Evolutionary conservation across 495 filamentous ascomycete genomes (phyloP), one percentile per base, ranked within the genome.

Genomic region (Amniculicola lignicola): DNA sequence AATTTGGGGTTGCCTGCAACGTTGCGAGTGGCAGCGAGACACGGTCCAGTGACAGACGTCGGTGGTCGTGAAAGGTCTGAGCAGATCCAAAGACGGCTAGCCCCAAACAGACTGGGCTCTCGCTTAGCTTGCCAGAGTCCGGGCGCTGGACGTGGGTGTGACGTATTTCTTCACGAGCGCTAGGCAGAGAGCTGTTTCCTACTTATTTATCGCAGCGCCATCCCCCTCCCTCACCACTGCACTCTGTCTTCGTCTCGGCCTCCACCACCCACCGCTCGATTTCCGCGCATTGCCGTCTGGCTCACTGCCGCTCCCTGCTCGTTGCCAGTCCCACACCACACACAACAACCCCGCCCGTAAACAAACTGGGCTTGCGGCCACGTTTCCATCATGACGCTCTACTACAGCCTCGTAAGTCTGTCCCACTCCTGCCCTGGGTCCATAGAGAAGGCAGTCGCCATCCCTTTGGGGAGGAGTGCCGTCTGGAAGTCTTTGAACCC

Each of bases 361-460:
- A 47, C 35, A 54, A 43, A n/a, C 35, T 40, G 16, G 33, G 35
- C 48, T 38, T 53, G 23, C 24, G 54, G 37, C 45, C 28, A 62
- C 46, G 36, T 27, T 62, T 67, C 62, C 81, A 85, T 72, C 55
- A 98, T 98, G 93, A 98, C 94, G 74, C 90, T 98, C 71, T 98
- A 98, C 79, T 98, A 95, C 80, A 90, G 82, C 65, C 82, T 98
- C 51, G 93, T 96, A 88, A 69, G 89, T 82, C 25, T 45, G 28
- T 22, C 61, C 63, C 16, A 50, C 28, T 12, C 18, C 10, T 9
- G 15, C 19, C n/a, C n/a, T n/a, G n/a, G n/a, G n/a, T n/a, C n/a
- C n/a, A n/a, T n/a, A n/a, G n/a, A n/a, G n/a, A n/a, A n/a, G n/a
- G n/a, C n/a, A n/a, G n/a, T n/a, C n/a, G n/a, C n/a, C n/a, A n/a